Percentiles rank a stretch among this genome's conserved stretches.
Evolutionary conservation across 2,329 filamentous ascomycete species (phyloP).

Genomic region (Ophiosphaerella narmari): DNA sequence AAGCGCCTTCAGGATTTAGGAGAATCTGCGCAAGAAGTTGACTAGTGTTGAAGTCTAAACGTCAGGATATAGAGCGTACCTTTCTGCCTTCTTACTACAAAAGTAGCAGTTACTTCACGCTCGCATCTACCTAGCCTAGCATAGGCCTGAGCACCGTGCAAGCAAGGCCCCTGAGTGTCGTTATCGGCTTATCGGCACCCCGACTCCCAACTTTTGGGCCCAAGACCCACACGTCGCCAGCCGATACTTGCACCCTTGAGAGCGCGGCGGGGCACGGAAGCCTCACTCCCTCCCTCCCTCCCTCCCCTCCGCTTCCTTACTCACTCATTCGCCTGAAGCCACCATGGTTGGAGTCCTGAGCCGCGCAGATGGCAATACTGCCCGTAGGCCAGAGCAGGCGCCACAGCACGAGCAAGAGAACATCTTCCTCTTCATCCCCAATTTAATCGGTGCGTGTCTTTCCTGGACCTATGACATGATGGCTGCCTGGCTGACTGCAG

Average conservation of each 20-base stretch:
- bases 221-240: constrained; percentile 13
- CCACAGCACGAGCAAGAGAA: constrained; percentile 48
- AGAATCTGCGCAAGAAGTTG: no score
- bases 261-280: background rate
- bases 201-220: constrained; percentile 31
- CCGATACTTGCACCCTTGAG: constrained; percentile 4
- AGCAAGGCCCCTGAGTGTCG: constrained; percentile 23
- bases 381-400: constrained; percentile 30
- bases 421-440: constrained; percentile 60
- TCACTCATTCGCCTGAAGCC: background rate
- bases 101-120: no score
- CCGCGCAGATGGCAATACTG: constrained; percentile 35
- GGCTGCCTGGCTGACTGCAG: no score
- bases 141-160: no score
- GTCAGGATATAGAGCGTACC: no score
- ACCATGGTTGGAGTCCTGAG: constrained; percentile 36
- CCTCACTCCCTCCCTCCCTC: background rate
- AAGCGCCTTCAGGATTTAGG: no score
- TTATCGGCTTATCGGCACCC: constrained; percentile 44
- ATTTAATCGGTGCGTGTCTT: constrained; percentile 53
- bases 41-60: no score
- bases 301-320: background rate
- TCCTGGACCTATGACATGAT: no score
- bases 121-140: no score
- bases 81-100: no score